phyloP scores from a whole-genome alignment of 306 rosid genomes.

The Cucurbita pepo region DNA sequence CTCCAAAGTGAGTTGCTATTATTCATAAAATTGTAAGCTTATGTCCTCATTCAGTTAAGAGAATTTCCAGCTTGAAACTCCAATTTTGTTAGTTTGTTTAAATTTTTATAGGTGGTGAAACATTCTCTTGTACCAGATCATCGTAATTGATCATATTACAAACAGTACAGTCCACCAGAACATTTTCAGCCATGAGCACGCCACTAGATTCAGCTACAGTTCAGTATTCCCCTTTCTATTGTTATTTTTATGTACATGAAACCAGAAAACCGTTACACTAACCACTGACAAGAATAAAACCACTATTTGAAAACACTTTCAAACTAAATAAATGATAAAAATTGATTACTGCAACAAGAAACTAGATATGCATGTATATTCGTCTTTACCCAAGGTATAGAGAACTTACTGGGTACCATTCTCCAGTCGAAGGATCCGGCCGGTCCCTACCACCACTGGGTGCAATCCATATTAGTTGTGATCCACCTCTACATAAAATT shows the following conservation, averaged over 20 bases:
- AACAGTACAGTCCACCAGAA: not conserved
- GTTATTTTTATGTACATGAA: not conserved
- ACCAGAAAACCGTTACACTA: not conserved
- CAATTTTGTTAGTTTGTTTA: not conserved
- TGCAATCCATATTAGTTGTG: conserved; percentile 91
- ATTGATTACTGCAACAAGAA: not conserved
- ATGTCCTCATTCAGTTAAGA: not conserved
- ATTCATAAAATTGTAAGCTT: not conserved
- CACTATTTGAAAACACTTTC: not conserved
- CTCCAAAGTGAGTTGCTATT: not conserved
- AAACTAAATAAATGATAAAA: not conserved
- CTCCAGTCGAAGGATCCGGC: conserved; percentile 48
- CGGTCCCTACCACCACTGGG: conserved; percentile 99
- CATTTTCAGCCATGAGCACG: not conserved
- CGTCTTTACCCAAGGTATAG: not conserved
- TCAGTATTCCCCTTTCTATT: not conserved
- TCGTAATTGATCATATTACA: not conserved
- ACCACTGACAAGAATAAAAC: not conserved
- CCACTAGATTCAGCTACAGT: not conserved
- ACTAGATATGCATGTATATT: not conserved
- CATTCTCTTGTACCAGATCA: not conserved
- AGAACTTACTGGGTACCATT: conserved; percentile 72
- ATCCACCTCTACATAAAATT: conserved; percentile 49
- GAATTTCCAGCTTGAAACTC: not conserved
- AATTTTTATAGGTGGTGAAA: not conserved